Evolutionary conservation across 2,329 filamentous ascomycete species (phyloP).

Genomic region (Fusarium concolor): DNA sequence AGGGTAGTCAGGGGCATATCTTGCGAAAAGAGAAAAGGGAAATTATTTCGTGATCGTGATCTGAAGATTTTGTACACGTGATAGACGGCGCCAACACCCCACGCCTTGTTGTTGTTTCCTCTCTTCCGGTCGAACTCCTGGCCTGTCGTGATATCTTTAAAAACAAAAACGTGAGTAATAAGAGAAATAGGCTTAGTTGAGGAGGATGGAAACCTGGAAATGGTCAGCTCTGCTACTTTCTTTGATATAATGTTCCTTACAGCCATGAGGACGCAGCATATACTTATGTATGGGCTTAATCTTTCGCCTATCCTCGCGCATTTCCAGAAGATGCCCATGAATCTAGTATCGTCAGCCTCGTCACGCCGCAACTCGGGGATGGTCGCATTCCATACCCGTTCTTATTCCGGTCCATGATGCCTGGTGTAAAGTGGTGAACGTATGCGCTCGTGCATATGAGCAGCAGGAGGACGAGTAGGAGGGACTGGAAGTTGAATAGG

Average conservation of each 20-base stretch:
- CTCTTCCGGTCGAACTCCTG: constrained; percentile 33
- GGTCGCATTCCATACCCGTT: constrained; percentile 72
- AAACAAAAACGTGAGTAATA: constrained; percentile 28
- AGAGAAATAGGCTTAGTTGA: constrained; percentile 49
- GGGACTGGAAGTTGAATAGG: constrained; percentile 98
- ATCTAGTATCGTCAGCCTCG: constrained; percentile 56
- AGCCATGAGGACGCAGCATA: constrained; percentile 95
- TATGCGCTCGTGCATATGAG: constrained; percentile 97
- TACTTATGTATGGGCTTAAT: constrained; percentile 92
- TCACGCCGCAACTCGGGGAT: neutral
- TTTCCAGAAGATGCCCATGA: constrained; percentile 95
- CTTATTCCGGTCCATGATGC: constrained; percentile 92
- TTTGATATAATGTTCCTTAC: constrained; percentile 61
- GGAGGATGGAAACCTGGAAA: constrained; percentile 51
- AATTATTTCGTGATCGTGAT: constrained; percentile 26
- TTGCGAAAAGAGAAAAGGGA: constrained; percentile 7
- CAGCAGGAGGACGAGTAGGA: constrained; percentile 92
- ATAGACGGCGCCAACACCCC: constrained; percentile 19
- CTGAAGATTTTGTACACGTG: constrained; percentile 19
- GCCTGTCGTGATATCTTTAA: constrained; percentile 39
- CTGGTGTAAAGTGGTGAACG: constrained; percentile 88
- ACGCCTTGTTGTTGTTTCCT: neutral
- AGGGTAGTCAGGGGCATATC: neutral
- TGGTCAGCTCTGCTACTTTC: constrained; percentile 1
- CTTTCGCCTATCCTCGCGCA: constrained; percentile 91